Evolutionary conservation across 352 stramenopile genomes (phyloP).

Genomic region (Phytophthora cryptogea): DNA sequence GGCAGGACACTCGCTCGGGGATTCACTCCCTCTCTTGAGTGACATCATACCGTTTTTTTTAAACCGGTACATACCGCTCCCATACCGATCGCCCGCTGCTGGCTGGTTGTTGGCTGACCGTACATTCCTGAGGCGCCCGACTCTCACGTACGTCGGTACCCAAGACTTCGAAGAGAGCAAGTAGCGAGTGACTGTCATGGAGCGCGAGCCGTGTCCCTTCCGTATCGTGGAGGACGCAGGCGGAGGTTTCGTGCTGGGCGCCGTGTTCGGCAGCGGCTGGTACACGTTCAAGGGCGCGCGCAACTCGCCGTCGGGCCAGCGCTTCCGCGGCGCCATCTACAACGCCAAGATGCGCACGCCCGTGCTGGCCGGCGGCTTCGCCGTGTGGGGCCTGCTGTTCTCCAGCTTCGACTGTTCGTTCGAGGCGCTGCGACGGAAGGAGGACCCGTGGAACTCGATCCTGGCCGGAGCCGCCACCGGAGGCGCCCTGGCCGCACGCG

Average conservation of each 20-base stretch:
- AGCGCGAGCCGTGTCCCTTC: constrained; percentile 97
- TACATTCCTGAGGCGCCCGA: not conserved
- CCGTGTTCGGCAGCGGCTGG: constrained; percentile 95
- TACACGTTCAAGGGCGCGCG: constrained; percentile 96
- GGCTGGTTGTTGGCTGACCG: not conserved
- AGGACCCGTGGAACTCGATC: constrained; percentile 99
- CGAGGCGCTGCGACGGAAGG: constrained; percentile 96
- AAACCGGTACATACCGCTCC: not conserved
- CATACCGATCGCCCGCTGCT: not conserved
- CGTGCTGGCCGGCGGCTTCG: constrained; percentile 93
- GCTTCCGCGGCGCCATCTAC: constrained; percentile 91
- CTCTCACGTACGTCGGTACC: too few relatives aligned
- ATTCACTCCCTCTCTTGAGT: not conserved
- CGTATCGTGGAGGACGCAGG: constrained; percentile 98
- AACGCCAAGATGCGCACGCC: constrained; percentile 95
- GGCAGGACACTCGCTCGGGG: not conserved
- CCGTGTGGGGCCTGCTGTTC: constrained; percentile 98
- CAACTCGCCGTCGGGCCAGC: constrained; percentile 93
- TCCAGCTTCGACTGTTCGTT: constrained; percentile 98
- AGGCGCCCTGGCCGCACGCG: constrained; percentile 94
- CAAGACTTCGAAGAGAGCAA: too few relatives aligned
- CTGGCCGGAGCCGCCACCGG: constrained; percentile 96
- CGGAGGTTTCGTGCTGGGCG: constrained; percentile 96
- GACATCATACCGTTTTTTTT: not conserved
- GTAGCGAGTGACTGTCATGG: constrained; percentile 33